Base-by-base conservation (phyloP, 2,329 filamentous ascomycete species). In the Ophidiomyces ophidiicola region DNA sequence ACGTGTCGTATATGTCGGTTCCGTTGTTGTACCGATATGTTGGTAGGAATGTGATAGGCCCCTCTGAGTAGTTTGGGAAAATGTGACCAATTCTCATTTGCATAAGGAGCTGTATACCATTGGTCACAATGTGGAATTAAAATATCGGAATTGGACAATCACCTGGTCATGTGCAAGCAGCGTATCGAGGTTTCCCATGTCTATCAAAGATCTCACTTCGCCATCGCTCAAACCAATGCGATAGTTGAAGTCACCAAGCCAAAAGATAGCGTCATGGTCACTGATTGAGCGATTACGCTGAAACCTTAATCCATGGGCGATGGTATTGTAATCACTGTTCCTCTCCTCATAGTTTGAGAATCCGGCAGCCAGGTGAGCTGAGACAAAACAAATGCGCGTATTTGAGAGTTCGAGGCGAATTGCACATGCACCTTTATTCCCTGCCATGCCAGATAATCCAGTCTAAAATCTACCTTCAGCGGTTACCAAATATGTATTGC, bases 241-340 rank as follows among this genome's bases (percentile, higher is more conserved):
- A 60, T 98, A 98, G 56, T 98, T 98, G 67, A 98, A 98, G 59
- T 98, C 90, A 4, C 90, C 90, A 29, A 94, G 72, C 88, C 90
- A 98, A 38, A 94, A 80, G 24, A 96, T 80, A 15, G 82, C 79
- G 48, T 81, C 85, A 55, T 98, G 90, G 56, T 96, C 82, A 51
- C 90, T 84, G 46, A 98, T 96, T 4, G 81, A 75, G 42, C 86
- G 71, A 53, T 94, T 94, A 39, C 85, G 75, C 59, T 94, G 88
- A 55, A 98, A 98, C 26, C 83, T 76, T 23, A 98, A 62, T 2
- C 90, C 90, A 44, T 82, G 74, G 49, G 82, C 80, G 45, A 94
- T 94, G 3, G 82, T 94, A 35, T 77, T 73, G 57, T 94, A 98
- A 60, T 98, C 90, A 41, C 82, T 76, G 54, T 98, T 96, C 41